Evolutionary conservation across 2,329 filamentous ascomycete species (phyloP).

Genomic region (Botrytis fabae): DNA sequence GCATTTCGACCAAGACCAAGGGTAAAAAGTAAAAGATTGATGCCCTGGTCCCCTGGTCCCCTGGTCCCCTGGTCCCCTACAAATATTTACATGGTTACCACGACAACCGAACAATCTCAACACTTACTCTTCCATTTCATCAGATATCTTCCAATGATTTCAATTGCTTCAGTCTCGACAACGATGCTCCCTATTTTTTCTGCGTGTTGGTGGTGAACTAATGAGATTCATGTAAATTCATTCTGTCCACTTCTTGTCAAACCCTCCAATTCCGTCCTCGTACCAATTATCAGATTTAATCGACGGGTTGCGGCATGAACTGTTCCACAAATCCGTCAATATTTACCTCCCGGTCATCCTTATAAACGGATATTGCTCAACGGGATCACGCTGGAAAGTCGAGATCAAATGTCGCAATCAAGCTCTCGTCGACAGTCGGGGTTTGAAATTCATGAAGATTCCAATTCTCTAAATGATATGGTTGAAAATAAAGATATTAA

Average conservation of each 20-base stretch:
- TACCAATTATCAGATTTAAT: conserved; percentile 17
- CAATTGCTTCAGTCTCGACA: not conserved
- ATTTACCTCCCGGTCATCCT: conserved; percentile 28
- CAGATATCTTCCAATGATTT: not conserved
- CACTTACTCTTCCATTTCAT: not conserved
- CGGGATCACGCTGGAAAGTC: not conserved
- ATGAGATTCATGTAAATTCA: not conserved
- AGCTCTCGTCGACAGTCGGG: conserved; percentile 27
- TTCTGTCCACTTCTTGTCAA: not conserved
- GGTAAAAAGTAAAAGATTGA: not conserved
- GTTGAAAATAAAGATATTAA: conserved; percentile 11
- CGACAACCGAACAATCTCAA: conserved; percentile 11
- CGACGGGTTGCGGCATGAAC: conserved; percentile 37
- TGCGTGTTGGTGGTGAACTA: not conserved
- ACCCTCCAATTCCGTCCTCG: not conserved
- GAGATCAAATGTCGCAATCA: conserved; percentile 32
- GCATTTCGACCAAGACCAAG: not conserved
- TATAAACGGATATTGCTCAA: not conserved
- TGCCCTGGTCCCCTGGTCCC: no score
- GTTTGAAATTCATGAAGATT: conserved; percentile 40
- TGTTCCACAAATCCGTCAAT: conserved; percentile 26
- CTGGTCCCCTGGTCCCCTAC: not conserved
- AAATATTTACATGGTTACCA: conserved; percentile 11
- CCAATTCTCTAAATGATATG: conserved; percentile 34
- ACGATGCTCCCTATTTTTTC: not conserved